Evolutionary conservation across 2,329 filamentous ascomycete genomes (phyloP).

Genomic region (Hypoxylon sp.): DNA sequence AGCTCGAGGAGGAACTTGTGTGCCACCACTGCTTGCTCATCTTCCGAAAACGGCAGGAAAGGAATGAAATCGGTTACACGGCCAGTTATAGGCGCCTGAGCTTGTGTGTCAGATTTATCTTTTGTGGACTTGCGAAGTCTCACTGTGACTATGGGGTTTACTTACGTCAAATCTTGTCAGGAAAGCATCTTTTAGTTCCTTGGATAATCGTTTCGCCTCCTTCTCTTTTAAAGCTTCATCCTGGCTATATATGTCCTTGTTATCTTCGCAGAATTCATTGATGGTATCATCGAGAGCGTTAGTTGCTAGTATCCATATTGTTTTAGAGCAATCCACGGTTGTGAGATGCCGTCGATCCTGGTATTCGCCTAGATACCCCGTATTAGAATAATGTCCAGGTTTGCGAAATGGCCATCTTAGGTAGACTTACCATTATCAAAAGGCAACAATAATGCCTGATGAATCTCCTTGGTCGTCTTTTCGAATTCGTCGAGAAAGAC

Average conservation of each 20-base stretch:
- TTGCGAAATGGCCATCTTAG: neutral
- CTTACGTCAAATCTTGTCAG: neutral
- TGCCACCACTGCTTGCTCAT: slow-evolving; percentile 31
- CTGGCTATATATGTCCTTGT: slow-evolving; percentile 28
- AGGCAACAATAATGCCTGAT: slow-evolving; percentile 60
- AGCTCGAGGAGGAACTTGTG: slow-evolving; percentile 8
- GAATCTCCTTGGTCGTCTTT: slow-evolving; percentile 60
- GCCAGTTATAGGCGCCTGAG: slow-evolving; percentile 32
- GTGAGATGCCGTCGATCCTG: slow-evolving; percentile 56
- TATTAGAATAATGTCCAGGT: neutral
- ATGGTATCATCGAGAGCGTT: slow-evolving; percentile 60
- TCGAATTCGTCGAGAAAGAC: slow-evolving; percentile 69
- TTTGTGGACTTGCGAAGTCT: slow-evolving; percentile 19
- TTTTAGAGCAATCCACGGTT: slow-evolving; percentile 59
- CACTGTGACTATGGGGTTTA: neutral
- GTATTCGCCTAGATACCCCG: slow-evolving; percentile 45
- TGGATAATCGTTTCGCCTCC: neutral
- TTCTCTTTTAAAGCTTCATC: slow-evolving; percentile 13
- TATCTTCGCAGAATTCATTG: slow-evolving; percentile 56
- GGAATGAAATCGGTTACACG: slow-evolving; percentile 43
- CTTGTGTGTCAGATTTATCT: neutral
- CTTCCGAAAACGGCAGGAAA: slow-evolving; percentile 37
- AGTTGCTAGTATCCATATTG: slow-evolving; percentile 65
- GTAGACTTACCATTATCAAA: slow-evolving; percentile 60
- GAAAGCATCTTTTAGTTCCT: slow-evolving; percentile 1